Evolutionary conservation across 169 alveolate species (phyloP).

Genomic region (Miamiensis avidus): DNA sequence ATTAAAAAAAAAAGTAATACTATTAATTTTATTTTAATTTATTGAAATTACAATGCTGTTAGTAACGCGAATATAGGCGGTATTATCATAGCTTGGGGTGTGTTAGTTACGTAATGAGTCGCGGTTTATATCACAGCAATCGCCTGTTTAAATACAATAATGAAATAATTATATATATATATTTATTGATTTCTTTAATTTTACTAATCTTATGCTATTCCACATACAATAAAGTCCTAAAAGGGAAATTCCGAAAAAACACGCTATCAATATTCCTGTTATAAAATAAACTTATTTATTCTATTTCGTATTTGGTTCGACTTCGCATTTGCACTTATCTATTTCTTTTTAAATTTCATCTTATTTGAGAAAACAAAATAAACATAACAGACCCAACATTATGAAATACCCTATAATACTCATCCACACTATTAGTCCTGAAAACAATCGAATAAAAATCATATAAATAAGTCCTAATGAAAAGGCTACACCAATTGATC

Average conservation of each 20-base stretch:
- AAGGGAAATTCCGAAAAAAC: too few species aligned
- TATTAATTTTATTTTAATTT: too few species aligned
- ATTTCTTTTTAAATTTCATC: background rate
- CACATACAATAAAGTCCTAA: background rate
- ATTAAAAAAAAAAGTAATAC: too few species aligned
- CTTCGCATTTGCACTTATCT: background rate
- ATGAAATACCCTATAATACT: background rate
- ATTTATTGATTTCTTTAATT: too few species aligned
- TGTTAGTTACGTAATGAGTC: background rate
- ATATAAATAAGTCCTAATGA: conserved; percentile 12
- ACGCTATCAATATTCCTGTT: background rate
- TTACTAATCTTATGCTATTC: background rate
- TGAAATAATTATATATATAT: too few species aligned
- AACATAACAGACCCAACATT: background rate
- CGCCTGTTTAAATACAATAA: background rate
- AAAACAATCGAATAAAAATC: conserved; percentile 18
- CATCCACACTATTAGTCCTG: conserved; percentile 20
- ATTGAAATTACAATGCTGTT: background rate
- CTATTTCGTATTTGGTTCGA: background rate
- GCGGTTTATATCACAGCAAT: background rate
- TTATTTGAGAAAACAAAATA: background rate
- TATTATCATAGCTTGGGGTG: background rate
- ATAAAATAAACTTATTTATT: too few species aligned
- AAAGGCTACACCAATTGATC: conserved; percentile 16
- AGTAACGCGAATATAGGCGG: background rate